Conservation (phyloP, 495 filamentous ascomycete species). For the Penicillium desertorum region DNA sequence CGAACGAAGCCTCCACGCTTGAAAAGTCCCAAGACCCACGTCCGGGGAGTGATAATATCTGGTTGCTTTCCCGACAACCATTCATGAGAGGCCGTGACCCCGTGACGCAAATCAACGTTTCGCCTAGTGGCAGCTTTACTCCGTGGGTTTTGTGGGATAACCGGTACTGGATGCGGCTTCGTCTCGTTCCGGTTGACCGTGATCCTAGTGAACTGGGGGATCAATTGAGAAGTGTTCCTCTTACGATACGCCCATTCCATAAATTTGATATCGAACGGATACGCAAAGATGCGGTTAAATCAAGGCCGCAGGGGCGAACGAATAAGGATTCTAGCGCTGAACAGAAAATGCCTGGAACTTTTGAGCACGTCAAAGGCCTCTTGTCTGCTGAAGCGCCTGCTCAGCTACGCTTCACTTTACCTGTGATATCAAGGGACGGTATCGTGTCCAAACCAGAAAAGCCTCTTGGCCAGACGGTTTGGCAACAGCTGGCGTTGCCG, state of each 20-base stretch:
- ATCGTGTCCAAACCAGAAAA: neutral
- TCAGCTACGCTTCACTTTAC: slow-evolving; percentile 40
- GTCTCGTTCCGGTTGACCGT: slow-evolving; percentile 12
- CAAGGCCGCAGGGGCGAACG: neutral
- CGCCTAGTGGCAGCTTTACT: slow-evolving; percentile 14
- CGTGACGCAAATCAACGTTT: slow-evolving; percentile 14
- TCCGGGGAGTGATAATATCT: slow-evolving; percentile 29
- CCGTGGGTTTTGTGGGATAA: slow-evolving; percentile 67
- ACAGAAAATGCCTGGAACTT: neutral
- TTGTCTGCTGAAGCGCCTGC: slow-evolving; percentile 31
- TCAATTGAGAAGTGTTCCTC: slow-evolving; percentile 6
- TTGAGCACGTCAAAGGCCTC: slow-evolving; percentile 10
- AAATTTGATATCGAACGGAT: slow-evolving; percentile 43
- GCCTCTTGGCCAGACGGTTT: slow-evolving; percentile 6
- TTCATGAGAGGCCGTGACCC: slow-evolving; percentile 36
- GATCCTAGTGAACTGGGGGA: neutral
- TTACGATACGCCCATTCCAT: slow-evolving; percentile 54
- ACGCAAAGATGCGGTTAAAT: slow-evolving; percentile 10
- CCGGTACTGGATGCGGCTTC: slow-evolving; percentile 75
- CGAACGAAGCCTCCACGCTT: slow-evolving; percentile 21
- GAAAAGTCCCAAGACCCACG: slow-evolving; percentile 18
- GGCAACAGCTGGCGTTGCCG: slow-evolving; percentile 33
- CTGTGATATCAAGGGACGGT: slow-evolving; percentile 28
- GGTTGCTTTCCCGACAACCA: slow-evolving; percentile 54
- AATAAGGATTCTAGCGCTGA: neutral